Percentiles rank a stretch among this genome's conserved stretches.
Conservation (phyloP, 352 stramenopile genomes). For the Pythium sp. region DNA sequence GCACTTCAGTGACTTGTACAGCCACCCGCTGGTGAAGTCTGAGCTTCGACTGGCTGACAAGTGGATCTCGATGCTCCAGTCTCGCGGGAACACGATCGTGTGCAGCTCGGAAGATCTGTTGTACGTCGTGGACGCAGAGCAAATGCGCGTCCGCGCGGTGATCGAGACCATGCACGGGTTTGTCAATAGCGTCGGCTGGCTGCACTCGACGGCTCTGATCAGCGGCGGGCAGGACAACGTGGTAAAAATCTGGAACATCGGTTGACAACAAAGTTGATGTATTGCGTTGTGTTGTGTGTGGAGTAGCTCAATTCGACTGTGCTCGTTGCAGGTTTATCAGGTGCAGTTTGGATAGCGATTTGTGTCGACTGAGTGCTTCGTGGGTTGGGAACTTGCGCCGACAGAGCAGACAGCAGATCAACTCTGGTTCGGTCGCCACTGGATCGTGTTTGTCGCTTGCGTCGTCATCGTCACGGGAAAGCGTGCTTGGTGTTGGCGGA, state of each 20-base stretch:
- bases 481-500: constrained; percentile 1
- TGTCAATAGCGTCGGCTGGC: constrained; percentile 61
- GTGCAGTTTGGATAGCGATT: constrained; percentile 56
- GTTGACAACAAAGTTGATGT: constrained; percentile 16
- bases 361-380: constrained; percentile 45
- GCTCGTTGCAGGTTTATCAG: constrained; percentile 28
- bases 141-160: constrained; percentile 31
- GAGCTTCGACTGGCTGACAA: constrained; percentile 43
- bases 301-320: constrained; percentile 4
- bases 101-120: constrained; percentile 60
- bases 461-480: background rate
- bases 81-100: constrained; percentile 36
- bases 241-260: constrained; percentile 63
- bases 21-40: constrained; percentile 14
- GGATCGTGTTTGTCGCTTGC: background rate
- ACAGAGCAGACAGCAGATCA: constrained; percentile 65
- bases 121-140: constrained; percentile 51
- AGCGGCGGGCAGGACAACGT: constrained; percentile 68
- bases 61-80: constrained; percentile 66
- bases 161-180: constrained; percentile 58
- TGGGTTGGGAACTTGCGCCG: constrained; percentile 59
- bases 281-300: background rate
- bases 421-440: background rate
- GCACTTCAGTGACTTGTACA: constrained; percentile 32
- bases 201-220: constrained; percentile 36